Percentiles rank a stretch among this genome's conserved stretches.
These are phyloP conservation scores for Hypoxylon subgilvum DNA, from an alignment of 495 filamentous ascomycete genomes.

Conservation along the genomic window DNA sequence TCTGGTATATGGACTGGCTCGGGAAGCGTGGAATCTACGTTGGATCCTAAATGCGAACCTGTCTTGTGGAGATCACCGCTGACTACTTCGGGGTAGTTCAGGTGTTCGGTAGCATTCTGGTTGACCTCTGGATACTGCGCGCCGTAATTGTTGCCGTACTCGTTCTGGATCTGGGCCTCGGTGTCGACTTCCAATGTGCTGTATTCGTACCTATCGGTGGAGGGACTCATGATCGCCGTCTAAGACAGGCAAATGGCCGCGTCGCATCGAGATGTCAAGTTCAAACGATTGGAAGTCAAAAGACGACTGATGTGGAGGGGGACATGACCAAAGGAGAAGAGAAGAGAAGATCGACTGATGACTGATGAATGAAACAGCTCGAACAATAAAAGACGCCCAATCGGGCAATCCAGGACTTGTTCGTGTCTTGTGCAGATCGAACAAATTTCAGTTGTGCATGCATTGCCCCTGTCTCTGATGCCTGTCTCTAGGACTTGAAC, in stretches of 20 bases:
- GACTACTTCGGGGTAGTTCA: constrained; percentile 30
- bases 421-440: constrained; percentile 18
- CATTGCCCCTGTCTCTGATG: neutral
- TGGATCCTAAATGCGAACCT: too few relatives aligned
- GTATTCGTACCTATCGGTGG: constrained; percentile 32
- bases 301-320: neutral
- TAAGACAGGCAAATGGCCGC: constrained; percentile 1
- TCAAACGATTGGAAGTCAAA: constrained; percentile 4
- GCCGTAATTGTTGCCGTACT: constrained; percentile 11
- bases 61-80: neutral
- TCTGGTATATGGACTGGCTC: constrained; percentile 5
- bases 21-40: constrained; percentile 24
- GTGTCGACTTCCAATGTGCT: constrained; percentile 39
- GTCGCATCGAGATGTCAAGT: constrained; percentile 4
- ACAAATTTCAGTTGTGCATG: neutral
- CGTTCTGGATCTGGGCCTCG: constrained; percentile 17
- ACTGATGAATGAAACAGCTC: constrained; percentile 14
- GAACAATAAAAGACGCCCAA: constrained; percentile 20
- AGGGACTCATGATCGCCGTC: constrained; percentile 34
- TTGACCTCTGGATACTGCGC: constrained; percentile 25
- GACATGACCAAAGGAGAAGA: neutral
- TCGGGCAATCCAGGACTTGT: too few relatives aligned
- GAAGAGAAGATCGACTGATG: constrained; percentile 6
- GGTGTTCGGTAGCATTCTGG: constrained; percentile 21
- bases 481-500: too few relatives aligned